Conservation (phyloP, 306 rosid species). For the Pueraria montana region DNA sequence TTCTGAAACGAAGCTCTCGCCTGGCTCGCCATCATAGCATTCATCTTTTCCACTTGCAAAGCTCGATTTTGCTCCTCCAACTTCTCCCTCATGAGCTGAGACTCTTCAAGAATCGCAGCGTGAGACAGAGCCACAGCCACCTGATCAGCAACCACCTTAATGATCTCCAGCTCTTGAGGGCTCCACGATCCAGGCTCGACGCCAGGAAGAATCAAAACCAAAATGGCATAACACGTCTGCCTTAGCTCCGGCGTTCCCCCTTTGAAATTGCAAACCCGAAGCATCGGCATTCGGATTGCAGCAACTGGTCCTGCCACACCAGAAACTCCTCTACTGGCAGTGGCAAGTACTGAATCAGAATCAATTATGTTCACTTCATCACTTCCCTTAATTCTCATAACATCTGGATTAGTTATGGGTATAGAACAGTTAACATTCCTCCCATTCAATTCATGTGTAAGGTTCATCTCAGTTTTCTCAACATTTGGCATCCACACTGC, state of each 20-base stretch:
- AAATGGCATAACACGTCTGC: slow-evolving; percentile 71
- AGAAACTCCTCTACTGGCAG: slow-evolving; percentile 62
- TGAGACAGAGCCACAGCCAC: slow-evolving; percentile 96
- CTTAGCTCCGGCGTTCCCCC: slow-evolving; percentile 86
- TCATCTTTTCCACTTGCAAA: slow-evolving; percentile 72
- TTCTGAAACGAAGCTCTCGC: slow-evolving; percentile 81
- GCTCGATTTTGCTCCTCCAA: slow-evolving; percentile 87
- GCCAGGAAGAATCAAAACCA: slow-evolving; percentile 83
- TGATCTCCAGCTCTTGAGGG: slow-evolving; percentile 77
- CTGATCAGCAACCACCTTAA: slow-evolving; percentile 93
- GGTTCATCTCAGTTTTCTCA: slow-evolving; percentile 72
- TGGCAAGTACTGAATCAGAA: slow-evolving; percentile 67
- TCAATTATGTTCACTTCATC: slow-evolving; percentile 63
- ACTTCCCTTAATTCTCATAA: slow-evolving; percentile 60
- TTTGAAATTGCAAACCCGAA: slow-evolving; percentile 76
- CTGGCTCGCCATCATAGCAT: slow-evolving; percentile 84
- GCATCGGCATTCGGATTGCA: slow-evolving; percentile 95
- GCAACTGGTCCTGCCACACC: slow-evolving; percentile 84
- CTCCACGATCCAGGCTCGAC: slow-evolving; percentile 77
- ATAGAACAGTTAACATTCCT: slow-evolving; percentile 57
- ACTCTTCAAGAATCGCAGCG: slow-evolving; percentile 89
- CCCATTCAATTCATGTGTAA: slow-evolving; percentile 79
- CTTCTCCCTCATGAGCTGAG: slow-evolving; percentile 88
- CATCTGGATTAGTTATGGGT: slow-evolving; percentile 68
- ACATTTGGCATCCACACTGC: slow-evolving; percentile 95